Evolutionary conservation across 306 rosid species (phyloP).

Genomic region (Sicyos edulis): DNA sequence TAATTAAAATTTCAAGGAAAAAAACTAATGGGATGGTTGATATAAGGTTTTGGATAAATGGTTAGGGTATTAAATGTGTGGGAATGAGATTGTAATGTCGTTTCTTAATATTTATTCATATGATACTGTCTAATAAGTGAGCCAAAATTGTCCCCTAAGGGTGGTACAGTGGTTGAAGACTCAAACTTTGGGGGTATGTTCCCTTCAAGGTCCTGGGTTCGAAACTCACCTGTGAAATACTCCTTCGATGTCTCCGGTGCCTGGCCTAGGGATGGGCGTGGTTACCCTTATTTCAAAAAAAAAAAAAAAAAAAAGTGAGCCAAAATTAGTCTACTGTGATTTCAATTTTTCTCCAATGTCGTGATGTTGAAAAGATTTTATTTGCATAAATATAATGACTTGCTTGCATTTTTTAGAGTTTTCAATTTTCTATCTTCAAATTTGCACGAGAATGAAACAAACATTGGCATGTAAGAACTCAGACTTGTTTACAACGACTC

Average conservation of each 20-base stretch:
- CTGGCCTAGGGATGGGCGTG: no score
- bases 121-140: not conserved
- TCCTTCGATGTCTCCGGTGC: no score
- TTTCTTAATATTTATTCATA: not conserved
- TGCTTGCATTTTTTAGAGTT: not conserved
- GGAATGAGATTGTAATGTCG: not conserved
- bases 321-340: not conserved
- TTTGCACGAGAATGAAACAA: slow-evolving; percentile 4
- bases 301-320: no score
- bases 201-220: no score
- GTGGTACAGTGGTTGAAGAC: no score
- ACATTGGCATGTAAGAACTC: not conserved
- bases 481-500: not conserved
- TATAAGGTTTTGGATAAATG: not conserved
- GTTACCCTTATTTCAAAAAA: no score
- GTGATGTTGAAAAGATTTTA: not conserved
- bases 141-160: no score
- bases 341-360: not conserved
- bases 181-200: no score
- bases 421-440: no score
- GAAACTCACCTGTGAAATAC: no score
- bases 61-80: not conserved
- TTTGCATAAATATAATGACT: not conserved
- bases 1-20: not conserved
- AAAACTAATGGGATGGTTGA: not conserved